Conservation (phyloP, 2,329 filamentous ascomycete genomes). For the Malbranchea cinnamomea region DNA sequence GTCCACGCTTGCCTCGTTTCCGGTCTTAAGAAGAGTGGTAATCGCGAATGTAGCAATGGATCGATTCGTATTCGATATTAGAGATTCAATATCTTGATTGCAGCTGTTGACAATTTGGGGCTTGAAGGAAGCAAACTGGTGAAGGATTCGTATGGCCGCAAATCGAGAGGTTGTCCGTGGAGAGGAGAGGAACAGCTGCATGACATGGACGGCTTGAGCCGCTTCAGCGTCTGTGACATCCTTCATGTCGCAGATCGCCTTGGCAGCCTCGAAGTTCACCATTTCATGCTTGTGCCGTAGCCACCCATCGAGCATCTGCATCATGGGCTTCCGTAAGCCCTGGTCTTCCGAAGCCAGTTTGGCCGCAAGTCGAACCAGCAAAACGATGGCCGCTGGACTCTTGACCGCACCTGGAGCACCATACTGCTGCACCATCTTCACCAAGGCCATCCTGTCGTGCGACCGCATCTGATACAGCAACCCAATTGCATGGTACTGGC, state of each 20-base stretch:
- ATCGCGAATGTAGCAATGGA: constrained; percentile 98
- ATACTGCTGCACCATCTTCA: constrained; percentile 99
- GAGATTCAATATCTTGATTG: constrained; percentile 92
- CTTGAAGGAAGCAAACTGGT: constrained; percentile 94
- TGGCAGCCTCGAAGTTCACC: constrained; percentile 98
- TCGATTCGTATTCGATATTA: constrained; percentile 93
- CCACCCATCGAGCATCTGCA: constrained; percentile 91
- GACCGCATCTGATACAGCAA: constrained; percentile 95
- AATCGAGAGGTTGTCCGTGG: constrained; percentile 95
- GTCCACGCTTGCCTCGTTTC: constrained; percentile 93
- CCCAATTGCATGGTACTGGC: constrained; percentile 96
- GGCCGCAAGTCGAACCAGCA: constrained; percentile 83
- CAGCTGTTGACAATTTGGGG: constrained; percentile 80
- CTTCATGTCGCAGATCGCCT: constrained; percentile 89
- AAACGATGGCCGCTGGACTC: constrained; percentile 80
- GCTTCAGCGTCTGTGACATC: constrained; percentile 88
- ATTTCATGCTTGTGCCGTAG: constrained; percentile 97
- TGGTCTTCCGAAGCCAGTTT: constrained; percentile 89
- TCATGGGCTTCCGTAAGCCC: constrained; percentile 85
- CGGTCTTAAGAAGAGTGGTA: constrained; percentile 93
- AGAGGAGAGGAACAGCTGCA: constrained; percentile 93
- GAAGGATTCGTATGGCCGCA: constrained; percentile 86
- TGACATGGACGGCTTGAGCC: constrained; percentile 78
- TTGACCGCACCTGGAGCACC: constrained; percentile 82
- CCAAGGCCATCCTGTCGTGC: constrained; percentile 93